Percentiles rank a stretch among this genome's conserved stretches.
phyloP scores from a whole-genome alignment of 768 basidiomycete genomes.

The Hericium erinaceus region DNA sequence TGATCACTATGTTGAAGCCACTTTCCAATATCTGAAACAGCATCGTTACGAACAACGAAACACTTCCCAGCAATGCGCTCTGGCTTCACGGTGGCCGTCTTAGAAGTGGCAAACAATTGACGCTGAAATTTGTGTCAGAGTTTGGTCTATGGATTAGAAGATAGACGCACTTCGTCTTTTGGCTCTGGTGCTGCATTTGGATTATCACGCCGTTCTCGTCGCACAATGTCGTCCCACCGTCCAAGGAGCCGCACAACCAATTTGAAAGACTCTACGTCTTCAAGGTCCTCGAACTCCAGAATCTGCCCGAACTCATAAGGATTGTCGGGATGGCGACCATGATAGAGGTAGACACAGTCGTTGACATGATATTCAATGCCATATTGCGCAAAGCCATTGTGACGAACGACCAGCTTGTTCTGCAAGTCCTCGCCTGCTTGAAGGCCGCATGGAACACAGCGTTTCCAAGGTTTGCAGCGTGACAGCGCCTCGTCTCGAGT shows the following conservation, averaged over 20 bases:
- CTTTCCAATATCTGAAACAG: slow-evolving; percentile 21
- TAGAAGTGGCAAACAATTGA: slow-evolving; percentile 33
- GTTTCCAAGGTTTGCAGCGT: slow-evolving; percentile 15
- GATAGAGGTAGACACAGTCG: slow-evolving; percentile 52
- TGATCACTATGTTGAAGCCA: slow-evolving; percentile 53
- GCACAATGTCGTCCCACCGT: slow-evolving; percentile 34
- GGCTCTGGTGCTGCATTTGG: not conserved
- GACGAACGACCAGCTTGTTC: slow-evolving; percentile 15
- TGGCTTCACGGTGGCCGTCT: slow-evolving; percentile 18
- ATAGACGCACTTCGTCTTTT: slow-evolving; percentile 7
- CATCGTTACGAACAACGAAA: slow-evolving; percentile 32
- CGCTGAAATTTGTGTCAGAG: slow-evolving; percentile 14
- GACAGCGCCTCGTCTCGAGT: slow-evolving; percentile 22
- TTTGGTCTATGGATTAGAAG: not conserved
- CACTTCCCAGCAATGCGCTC: slow-evolving; percentile 45
- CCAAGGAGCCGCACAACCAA: slow-evolving; percentile 33
- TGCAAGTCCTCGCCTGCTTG: not conserved
- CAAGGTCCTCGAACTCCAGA: slow-evolving; percentile 24
- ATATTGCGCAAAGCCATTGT: slow-evolving; percentile 30
- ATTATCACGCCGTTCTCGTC: not conserved
- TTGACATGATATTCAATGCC: slow-evolving; percentile 43
- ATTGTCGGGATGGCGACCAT: slow-evolving; percentile 17
- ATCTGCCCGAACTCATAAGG: slow-evolving; percentile 53
- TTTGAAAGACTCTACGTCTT: slow-evolving; percentile 15
- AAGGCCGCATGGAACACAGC: slow-evolving; percentile 5